Conservation (phyloP, 352 stramenopile species). For the Aphanomyces invadans region DNA sequence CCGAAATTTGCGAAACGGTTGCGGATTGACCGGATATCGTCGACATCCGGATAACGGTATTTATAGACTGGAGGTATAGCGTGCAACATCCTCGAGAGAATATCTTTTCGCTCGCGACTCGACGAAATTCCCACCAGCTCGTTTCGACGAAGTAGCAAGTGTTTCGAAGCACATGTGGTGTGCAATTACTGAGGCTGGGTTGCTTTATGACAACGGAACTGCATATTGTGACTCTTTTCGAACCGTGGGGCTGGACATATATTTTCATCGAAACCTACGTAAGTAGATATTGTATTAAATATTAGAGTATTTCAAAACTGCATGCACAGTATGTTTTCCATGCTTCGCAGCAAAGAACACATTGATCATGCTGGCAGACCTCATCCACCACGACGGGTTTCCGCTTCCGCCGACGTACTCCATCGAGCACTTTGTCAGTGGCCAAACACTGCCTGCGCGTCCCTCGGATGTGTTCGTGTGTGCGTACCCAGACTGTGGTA, state of each 20-base stretch:
- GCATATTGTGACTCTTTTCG: no score
- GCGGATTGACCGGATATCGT: not conserved
- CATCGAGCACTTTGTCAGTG: slow-evolving; percentile 27
- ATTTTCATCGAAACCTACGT: not conserved
- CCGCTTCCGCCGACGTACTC: slow-evolving; percentile 31
- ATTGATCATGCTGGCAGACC: slow-evolving; percentile 17
- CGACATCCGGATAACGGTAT: slow-evolving; percentile 14
- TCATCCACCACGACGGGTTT: slow-evolving; percentile 32
- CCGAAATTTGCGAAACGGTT: slow-evolving; percentile 2
- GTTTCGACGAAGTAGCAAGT: no score
- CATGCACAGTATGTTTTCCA: not conserved
- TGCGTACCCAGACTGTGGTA: slow-evolving; percentile 39
- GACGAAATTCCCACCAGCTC: no score
- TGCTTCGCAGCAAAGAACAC: not conserved
- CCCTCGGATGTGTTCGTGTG: slow-evolving; percentile 36
- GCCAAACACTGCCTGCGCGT: slow-evolving; percentile 29
- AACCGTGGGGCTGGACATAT: no score
- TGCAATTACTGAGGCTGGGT: no score
- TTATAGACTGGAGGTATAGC: not conserved
- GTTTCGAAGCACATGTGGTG: no score
- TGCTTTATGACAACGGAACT: no score
- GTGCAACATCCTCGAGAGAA: no score
- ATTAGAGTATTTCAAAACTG: not conserved
- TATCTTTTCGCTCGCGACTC: no score
- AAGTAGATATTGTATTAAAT: not conserved